Evolutionary conservation across 495 filamentous ascomycete genomes (phyloP), one percentile per base, ranked within the genome.

Genomic region (Penicillium samsonianum): DNA sequence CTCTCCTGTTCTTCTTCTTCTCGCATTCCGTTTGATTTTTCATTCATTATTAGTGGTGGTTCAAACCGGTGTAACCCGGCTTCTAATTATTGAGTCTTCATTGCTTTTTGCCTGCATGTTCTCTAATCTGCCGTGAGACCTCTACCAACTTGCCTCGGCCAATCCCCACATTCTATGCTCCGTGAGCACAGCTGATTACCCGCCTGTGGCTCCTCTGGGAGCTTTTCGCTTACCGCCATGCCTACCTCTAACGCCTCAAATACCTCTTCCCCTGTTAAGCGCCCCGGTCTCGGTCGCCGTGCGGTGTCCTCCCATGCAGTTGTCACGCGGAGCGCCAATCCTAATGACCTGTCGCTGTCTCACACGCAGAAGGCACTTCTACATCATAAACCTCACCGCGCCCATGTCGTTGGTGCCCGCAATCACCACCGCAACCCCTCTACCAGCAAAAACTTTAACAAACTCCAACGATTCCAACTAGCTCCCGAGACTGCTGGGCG

Each of bases 291-390:
- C 61, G 75, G 68, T 64, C 75, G 75, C 57, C 77, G 77, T 60
- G 75, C 77, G 23, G 72, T 78, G 41, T 79, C 77, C 54, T 79
- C 77, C 38, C 72, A 79, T 67, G 75, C 75, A 42, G 72, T 77
- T 31, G 67, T 76, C 67, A 76, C 74, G 67, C 73, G 74, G 56
- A 58, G 69, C 54, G 61, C 70, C 58, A 67, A 73, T 28, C 65
- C 65, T 26, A 71, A 56, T 50, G 75, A 78, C 25, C 67, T 75
- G 55, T 71, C 70, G 46, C 53, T 68, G 57, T 69, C 69, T 43
- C 70, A 74, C 60, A 68, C 49, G 64, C 69, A 50, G 68, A 75
- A 66, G 43, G 59, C 55, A 43, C 60, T 61, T 55, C 56, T 61
- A 7, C 68, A 68, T 52, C 70, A 73, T 58, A 67, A 69, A 47